Base-by-base conservation (phyloP, 2,329 filamentous ascomycete species). In the Grosmannia penicillata region DNA sequence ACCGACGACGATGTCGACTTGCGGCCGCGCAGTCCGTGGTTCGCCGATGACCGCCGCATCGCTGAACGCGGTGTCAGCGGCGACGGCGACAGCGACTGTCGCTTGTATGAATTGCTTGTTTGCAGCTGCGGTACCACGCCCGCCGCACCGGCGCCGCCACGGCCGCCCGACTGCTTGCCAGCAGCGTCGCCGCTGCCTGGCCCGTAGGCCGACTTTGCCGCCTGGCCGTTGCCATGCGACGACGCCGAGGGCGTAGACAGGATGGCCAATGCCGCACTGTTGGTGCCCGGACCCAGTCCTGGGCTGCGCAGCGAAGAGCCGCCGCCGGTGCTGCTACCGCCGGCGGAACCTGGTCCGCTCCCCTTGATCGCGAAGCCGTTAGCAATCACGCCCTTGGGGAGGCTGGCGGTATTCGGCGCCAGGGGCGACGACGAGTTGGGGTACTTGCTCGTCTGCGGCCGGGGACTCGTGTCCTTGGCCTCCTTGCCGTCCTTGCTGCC, bases 1-100 rank as follows among this genome's bases (percentile, higher is more conserved):
- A 98, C 78, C 0, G 87, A 96, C 0, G 86, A 94, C 0, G 86
- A 95, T 0, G 91, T 98, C 1, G 89, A 96, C 56, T 96, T 96
- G 43, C 91, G 76, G 27, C 91, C 89, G 22, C 87, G 75, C 32
- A 96, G 70, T 23, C 89, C 87, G 5, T 84, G 70, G 30, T 87
- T 87, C 33, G 71, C 75, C 6, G 85, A 93, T 3, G 84, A 76
- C 26, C 86, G 80, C 10, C 91, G 77, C 50, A 93, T 81, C 1
- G 82, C 83, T 6, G 84, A 86, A 28, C 86, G 80, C 4, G 91
- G 89, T 1, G 91, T 96, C 29, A 95, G 58, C 0, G 91, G 89
- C 3, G 78, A 80, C 0, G 91, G 91, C 0, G 85, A 93, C 9
- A 93, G 61, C 0, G 86, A 94, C 43, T 85, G 81, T 14, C 85